Conservation (phyloP, 192 early-diverging fungal species). For the Linnemannia zychae region DNA sequence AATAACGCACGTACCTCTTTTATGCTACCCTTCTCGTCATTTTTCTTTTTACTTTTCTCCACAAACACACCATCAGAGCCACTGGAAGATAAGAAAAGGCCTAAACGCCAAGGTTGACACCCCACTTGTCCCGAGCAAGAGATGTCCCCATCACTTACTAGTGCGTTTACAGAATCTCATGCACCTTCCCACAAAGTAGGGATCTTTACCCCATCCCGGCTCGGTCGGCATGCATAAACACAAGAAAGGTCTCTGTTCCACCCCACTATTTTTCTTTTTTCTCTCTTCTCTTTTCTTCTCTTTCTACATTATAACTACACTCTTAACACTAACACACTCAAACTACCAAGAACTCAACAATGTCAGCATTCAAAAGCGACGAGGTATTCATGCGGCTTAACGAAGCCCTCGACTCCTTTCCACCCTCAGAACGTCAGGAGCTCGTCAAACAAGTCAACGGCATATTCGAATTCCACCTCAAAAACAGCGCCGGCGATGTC, state of each 20-base stretch:
- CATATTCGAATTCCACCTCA: conserved; percentile 87
- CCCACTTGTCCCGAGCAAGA: background rate
- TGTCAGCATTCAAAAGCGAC: conserved; percentile 79
- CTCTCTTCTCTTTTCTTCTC: background rate
- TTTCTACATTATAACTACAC: background rate
- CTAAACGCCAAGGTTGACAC: conserved; percentile 5
- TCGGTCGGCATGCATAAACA: background rate
- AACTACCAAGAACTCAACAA: background rate
- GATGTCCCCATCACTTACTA: background rate
- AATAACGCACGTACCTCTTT: background rate
- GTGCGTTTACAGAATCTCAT: background rate
- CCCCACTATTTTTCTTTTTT: background rate
- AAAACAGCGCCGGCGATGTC: conserved; percentile 59
- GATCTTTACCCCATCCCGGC: background rate
- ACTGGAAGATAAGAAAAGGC: background rate
- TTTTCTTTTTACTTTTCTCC: background rate
- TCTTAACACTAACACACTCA: background rate
- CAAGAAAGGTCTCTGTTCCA: background rate
- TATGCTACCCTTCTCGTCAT: background rate
- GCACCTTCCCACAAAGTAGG: background rate
- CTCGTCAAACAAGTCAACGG: conserved; percentile 82
- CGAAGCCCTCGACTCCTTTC: conserved; percentile 63
- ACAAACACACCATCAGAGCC: background rate
- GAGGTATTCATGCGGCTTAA: conserved; percentile 79
- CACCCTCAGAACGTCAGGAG: conserved; percentile 70